These are phyloP conservation scores for Termitomyces bulborhizus DNA, from an alignment of 768 basidiomycete genomes.

Conservation along the genomic window DNA sequence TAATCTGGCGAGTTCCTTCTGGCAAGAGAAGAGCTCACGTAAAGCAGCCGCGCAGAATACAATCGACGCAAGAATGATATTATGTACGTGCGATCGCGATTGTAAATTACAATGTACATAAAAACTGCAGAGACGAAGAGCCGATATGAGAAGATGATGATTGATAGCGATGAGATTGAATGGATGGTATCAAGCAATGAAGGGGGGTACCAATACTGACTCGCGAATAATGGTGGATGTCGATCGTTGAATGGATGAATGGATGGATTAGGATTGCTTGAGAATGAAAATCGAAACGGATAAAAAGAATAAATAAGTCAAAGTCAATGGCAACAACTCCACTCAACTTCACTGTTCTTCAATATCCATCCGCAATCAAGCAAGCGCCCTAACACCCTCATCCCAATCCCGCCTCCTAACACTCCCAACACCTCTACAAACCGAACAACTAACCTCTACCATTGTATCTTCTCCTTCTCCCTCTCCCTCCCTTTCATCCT, in stretches of 20 bases:
- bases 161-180: neutral
- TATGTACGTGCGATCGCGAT: neutral
- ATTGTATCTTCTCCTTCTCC: conserved; percentile 10
- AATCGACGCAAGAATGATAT: too few relatives aligned
- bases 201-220: neutral
- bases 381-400: conserved; percentile 28
- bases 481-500: conserved; percentile 34
- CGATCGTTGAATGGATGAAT: too few relatives aligned
- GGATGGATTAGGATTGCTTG: neutral
- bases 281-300: neutral
- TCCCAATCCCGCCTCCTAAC: conserved; percentile 60
- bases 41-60: too few relatives aligned
- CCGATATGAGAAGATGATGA: neutral
- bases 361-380: neutral
- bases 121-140: too few relatives aligned
- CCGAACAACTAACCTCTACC: conserved; percentile 70
- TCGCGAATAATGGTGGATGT: neutral
- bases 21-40: too few relatives aligned
- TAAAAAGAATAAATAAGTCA: neutral
- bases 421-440: conserved; percentile 60
- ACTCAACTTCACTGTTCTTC: neutral
- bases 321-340: neutral
- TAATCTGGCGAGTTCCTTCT: too few relatives aligned
- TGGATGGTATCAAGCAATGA: conserved; percentile 1
- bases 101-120: neutral